Evolutionary conservation across 805 yeast genomes (phyloP), one percentile per base, ranked within the genome.

Genomic region (Tetrapisispora phaffii): DNA sequence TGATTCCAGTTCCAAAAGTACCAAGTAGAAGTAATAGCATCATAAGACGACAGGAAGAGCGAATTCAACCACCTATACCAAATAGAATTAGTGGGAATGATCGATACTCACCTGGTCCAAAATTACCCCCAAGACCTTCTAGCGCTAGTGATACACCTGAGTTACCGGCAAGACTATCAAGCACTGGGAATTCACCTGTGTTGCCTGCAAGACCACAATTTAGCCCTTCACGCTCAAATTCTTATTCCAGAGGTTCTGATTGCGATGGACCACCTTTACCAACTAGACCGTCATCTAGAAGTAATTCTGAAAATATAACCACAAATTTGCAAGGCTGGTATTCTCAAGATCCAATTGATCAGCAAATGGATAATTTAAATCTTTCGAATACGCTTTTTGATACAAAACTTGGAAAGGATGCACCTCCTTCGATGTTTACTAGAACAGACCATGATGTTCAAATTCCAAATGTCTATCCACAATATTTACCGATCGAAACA

Each of bases 401-500:
- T 33, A 50, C 55, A 0, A 68, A 75, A 43, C 68, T 79, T 41
- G 61, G 74, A 3, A 59, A 65, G 1, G 62, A 56, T 10, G 70
- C 67, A 21, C 82, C 82, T 2, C 66, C 72, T 17, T 48, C 64
- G 1, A 43, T 64, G n/a, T 79, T 75, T 56, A 17, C 59, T 55
- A 44, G 48, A 47, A 50, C 53, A 20, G 38, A 44, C 1, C 72
- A 65, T 41, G 56, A 52, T 23, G 54, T 61, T 19, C 26, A 52
- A 12, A 39, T 52, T 17, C 71, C 71, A 10, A 19, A 50, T 7
- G 57, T 52, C 36, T 48, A 56, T 24, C 34, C 50, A 19, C 57
- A 56, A 31, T 50, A 48, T 31, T 40, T 49, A 9, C 81, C 87
- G 1, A 70, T 81, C 24, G 80, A 80, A 48, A 85, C 95, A 7